These are phyloP conservation scores for Biscogniauxia marginata DNA, from an alignment of 2,329 filamentous ascomycete genomes.

Conservation along the genomic window DNA sequence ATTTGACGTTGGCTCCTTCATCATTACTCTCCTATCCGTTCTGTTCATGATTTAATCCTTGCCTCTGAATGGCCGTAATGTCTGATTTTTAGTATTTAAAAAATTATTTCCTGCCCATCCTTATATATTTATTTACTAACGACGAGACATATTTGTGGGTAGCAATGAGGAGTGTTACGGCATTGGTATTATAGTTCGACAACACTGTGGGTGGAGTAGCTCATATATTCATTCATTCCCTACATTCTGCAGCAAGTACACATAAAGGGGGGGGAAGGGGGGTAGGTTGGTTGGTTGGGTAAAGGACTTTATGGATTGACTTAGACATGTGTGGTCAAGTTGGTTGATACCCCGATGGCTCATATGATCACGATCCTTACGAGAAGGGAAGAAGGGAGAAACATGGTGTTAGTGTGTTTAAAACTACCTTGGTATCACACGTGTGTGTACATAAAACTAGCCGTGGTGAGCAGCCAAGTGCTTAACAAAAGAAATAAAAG, in stretches of 20 bases:
- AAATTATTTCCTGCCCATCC: constrained; percentile 12
- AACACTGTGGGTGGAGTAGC: too few species aligned
- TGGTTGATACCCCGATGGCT: background rate
- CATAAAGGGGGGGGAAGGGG: too few species aligned
- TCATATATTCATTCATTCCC: constrained; percentile 5
- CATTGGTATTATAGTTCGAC: too few species aligned
- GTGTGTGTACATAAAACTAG: too few species aligned
- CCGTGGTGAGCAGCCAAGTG: too few species aligned
- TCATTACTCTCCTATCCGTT: background rate
- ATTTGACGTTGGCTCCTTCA: background rate
- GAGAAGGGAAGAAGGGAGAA: background rate
- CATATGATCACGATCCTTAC: background rate
- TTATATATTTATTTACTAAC: too few species aligned
- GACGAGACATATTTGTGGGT: too few species aligned
- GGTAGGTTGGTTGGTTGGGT: too few species aligned
- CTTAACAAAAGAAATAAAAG: too few species aligned
- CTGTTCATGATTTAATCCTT: background rate
- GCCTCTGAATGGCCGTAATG: background rate
- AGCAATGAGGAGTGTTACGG: too few species aligned
- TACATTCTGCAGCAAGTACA: too few species aligned
- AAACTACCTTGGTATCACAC: too few species aligned
- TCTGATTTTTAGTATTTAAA: constrained; percentile 17
- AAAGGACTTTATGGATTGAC: background rate
- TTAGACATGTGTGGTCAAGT: background rate
- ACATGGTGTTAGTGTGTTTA: background rate